Conservation (phyloP, 345 rosid genomes). For the Gossypium anomalum region DNA sequence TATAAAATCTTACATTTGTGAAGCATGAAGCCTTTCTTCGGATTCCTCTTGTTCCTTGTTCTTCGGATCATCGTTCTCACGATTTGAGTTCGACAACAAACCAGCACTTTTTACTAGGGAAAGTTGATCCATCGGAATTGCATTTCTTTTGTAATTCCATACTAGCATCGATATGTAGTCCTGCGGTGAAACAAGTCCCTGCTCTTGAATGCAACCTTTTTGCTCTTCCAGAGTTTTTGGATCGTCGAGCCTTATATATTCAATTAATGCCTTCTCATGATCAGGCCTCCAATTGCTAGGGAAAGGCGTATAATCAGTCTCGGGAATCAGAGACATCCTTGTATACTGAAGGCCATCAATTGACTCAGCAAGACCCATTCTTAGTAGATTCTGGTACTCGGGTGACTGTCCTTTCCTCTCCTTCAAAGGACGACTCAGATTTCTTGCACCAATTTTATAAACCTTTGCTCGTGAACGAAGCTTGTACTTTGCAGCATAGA, state of each 20-base stretch:
- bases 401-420: constrained; percentile 93
- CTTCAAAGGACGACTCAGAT: constrained; percentile 74
- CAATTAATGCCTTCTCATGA: constrained; percentile 78
- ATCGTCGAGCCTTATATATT: constrained; percentile 71
- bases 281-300: constrained; percentile 85
- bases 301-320: constrained; percentile 83
- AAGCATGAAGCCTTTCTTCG: constrained; percentile 39
- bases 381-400: constrained; percentile 69
- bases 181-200: constrained; percentile 87
- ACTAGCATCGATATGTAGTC: constrained; percentile 90
- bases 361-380: constrained; percentile 91
- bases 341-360: constrained; percentile 90
- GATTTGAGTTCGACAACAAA: constrained; percentile 34
- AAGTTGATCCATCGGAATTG: constrained; percentile 59
- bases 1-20: constrained; percentile 35
- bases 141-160: constrained; percentile 93
- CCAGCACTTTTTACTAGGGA: constrained; percentile 37
- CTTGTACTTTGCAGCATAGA: constrained; percentile 92
- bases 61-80: constrained; percentile 23
- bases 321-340: constrained; percentile 92
- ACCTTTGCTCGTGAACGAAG: constrained; percentile 93
- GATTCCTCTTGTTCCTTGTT: constrained; percentile 39
- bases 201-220: constrained; percentile 52
- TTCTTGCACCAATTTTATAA: constrained; percentile 61
- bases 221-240: constrained; percentile 78